These are phyloP conservation scores for Cryptococcus floricola DNA, from an alignment of 1,284 basidiomycete species.

Conservation along the genomic window DNA sequence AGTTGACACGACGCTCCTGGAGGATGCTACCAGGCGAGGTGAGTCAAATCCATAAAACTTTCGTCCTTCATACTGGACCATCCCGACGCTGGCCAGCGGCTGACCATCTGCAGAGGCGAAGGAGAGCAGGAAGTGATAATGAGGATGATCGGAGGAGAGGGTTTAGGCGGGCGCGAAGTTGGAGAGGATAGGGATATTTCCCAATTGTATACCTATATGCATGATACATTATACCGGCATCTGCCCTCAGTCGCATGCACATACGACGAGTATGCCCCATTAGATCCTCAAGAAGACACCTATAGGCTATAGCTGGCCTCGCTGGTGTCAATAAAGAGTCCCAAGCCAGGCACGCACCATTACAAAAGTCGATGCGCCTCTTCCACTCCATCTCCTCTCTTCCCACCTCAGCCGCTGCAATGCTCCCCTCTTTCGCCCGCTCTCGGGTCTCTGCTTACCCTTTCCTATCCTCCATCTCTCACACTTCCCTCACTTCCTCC, in stretches of 20 bases:
- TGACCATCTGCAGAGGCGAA: conserved; percentile 32
- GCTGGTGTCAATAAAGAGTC: too few relatives aligned
- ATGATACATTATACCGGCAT: conserved; percentile 12
- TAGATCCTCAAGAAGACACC: too few relatives aligned
- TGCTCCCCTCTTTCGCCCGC: neutral
- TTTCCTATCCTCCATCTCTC: neutral
- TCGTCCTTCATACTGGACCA: neutral
- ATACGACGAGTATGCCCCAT: too few relatives aligned
- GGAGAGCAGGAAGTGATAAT: conserved; percentile 33
- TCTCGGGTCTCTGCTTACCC: neutral
- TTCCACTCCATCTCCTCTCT: neutral
- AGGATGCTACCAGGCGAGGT: conserved; percentile 97
- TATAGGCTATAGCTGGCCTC: too few relatives aligned
- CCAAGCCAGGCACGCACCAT: neutral
- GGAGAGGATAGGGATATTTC: too few relatives aligned
- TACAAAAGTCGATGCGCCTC: neutral
- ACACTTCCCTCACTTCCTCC: neutral
- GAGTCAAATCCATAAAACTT: conserved; percentile 24
- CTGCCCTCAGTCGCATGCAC: neutral
- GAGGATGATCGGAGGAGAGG: neutral
- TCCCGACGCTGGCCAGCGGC: neutral
- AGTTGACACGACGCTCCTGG: conserved; percentile 91
- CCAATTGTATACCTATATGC: conserved; percentile 12
- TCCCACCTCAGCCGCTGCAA: neutral
- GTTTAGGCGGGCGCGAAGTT: too few relatives aligned